Conservation (phyloP, 2,329 filamentous ascomycete species). For the Penicillium sp. region DNA sequence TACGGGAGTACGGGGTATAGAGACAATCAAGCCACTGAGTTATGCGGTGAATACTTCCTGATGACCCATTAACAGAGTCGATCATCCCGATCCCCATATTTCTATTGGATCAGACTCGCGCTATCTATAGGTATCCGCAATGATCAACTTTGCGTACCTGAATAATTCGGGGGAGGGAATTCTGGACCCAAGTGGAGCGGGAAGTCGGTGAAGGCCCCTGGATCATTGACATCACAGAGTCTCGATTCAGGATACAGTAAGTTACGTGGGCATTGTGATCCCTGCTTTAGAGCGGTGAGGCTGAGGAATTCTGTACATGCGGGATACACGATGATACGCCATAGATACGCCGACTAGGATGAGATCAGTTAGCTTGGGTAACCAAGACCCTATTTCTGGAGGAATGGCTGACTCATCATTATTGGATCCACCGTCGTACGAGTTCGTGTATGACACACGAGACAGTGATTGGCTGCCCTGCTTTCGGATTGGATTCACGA, state of each 20-base stretch:
- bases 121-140: conserved; percentile 5
- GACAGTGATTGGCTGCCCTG: conserved; percentile 23
- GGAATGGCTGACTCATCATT: conserved; percentile 29
- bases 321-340: neutral
- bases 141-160: conserved; percentile 6
- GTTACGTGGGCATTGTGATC: neutral
- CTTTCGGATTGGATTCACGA: conserved; percentile 6
- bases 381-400: conserved; percentile 13
- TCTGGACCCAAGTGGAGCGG: conserved; percentile 20
- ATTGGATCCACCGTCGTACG: conserved; percentile 12
- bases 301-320: conserved; percentile 12
- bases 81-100: neutral
- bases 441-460: conserved; percentile 1
- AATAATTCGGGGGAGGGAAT: conserved; percentile 8
- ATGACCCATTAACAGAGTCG: neutral
- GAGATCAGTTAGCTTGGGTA: neutral
- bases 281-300: conserved; percentile 11
- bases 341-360: neutral
- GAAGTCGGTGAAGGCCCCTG: conserved; percentile 16
- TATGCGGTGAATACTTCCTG: neutral
- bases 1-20: neutral
- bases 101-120: neutral
- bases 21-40: neutral
- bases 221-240: conserved; percentile 18
- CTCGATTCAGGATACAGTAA: neutral